phyloP scores from a whole-genome alignment of 2,329 filamentous ascomycete genomes.

The Neopestalotiopsis sp. region DNA sequence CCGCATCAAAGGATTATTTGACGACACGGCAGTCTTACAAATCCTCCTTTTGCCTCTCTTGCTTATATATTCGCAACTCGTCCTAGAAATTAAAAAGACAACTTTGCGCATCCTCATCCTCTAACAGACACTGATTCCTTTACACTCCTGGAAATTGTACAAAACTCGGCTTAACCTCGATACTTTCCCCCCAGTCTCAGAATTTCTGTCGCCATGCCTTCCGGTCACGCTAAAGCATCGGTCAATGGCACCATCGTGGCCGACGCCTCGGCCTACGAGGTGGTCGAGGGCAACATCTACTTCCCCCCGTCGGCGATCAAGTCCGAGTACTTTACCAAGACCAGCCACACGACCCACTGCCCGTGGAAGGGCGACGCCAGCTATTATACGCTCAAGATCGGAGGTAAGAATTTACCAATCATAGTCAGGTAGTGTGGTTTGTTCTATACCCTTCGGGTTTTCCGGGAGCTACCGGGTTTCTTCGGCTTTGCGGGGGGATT shows the following conservation, averaged over 20 bases:
- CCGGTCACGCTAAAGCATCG: conserved; percentile 46
- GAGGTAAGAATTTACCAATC: conserved; percentile 37
- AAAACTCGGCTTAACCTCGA: background rate
- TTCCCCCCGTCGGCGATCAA: conserved; percentile 53
- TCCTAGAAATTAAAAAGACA: background rate
- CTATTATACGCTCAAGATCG: conserved; percentile 59
- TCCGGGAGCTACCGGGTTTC: background rate
- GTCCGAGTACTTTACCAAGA: conserved; percentile 48
- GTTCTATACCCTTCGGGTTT: no score
- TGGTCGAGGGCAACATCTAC: conserved; percentile 65
- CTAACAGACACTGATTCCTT: background rate
- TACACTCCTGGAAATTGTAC: background rate
- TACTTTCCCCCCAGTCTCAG: background rate
- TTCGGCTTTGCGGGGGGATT: background rate
- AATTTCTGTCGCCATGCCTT: conserved; percentile 25
- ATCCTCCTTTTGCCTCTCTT: background rate
- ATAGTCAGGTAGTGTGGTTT: no score
- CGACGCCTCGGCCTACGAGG: conserved; percentile 54
- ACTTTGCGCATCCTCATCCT: background rate
- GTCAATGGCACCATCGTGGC: conserved; percentile 56
- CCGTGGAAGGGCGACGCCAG: conserved; percentile 63
- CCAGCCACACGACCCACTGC: conserved; percentile 53
- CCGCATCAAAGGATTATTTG: background rate
- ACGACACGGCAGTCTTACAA: background rate
- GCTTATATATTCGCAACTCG: background rate